Evolutionary conservation across 1,284 basidiomycete species (phyloP), one percentile per base, ranked within the genome.

Genomic region (Phylloboletellus chloephorus): DNA sequence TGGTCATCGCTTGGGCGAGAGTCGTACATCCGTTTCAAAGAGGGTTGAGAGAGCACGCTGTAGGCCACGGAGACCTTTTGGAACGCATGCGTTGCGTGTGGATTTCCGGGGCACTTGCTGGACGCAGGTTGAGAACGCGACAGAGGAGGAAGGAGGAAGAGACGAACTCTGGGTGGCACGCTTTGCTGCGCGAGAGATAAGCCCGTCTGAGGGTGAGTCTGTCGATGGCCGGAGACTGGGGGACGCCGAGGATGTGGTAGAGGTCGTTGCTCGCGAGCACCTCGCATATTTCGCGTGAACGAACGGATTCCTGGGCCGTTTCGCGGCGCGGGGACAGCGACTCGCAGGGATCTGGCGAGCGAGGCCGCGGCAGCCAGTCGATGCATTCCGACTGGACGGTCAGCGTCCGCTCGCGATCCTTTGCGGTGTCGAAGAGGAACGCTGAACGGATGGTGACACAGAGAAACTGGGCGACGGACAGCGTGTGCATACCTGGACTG

Each of bases 1-100:
- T 65, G 61, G 5, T 67, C 54, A n/a, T 64, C 60, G 16, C 64
- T 60, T 0, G 75, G 67, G 17, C 71, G 70, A 17, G 74, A 66
- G 53, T 91, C 88, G 57, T 92, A 91, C 31, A 76, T 56, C 13
- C 79, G 74, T 49, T 78, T 74, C 3, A 79, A 76, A 9, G 76
- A 67, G 1, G 88, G 84, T 43, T 82, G 81, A 52, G 79, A 82
- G 25, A 92, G 75, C 2, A 88, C 78, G 52, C 86, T 76, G 53
- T 91, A 91, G 0, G 88, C 88, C 16, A 89, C 76, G 5, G 85
- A 81, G 1, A 92, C 80, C 53, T 84, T 86, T 60, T 91, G 89
- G 56, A 92, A 92, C 0, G 89, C 89, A 16, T 77, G 68, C 0
- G 88, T 91, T 11, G 88, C 84, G 37, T 79, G 70, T 12, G 82